Evolutionary conservation across 176 grass and related monocot genomes (phyloP).

Genomic region (Microstegium vimineum): DNA sequence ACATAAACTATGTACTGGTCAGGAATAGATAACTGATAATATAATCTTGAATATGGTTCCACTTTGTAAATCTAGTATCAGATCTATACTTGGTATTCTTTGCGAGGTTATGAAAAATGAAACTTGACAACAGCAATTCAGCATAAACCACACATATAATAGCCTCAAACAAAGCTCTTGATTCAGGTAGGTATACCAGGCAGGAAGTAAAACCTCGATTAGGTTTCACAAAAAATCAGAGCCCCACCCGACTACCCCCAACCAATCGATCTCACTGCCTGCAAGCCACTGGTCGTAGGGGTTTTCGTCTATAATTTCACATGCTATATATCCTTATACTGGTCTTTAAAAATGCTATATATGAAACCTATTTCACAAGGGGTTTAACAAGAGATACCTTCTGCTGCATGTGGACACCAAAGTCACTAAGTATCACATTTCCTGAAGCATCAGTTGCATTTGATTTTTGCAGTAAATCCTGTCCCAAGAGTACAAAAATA

Average conservation of each 20-base stretch:
- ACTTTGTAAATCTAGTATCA: background rate
- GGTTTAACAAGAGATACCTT: slow-evolving; percentile 43
- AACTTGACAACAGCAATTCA: background rate
- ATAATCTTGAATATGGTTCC: background rate
- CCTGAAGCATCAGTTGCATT: slow-evolving; percentile 90
- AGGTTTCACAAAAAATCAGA: background rate
- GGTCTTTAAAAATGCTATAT: background rate
- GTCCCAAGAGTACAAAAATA: slow-evolving; percentile 26
- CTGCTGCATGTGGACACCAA: slow-evolving; percentile 91
- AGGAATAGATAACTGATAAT: background rate
- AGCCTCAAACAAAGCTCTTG: background rate
- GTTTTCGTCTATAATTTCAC: background rate
- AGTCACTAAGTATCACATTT: slow-evolving; percentile 83
- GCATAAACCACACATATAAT: background rate
- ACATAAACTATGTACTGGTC: background rate
- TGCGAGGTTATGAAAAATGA: background rate
- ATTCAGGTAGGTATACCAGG: background rate
- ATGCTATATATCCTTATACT: background rate
- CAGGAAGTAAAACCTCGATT: background rate
- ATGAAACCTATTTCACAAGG: background rate
- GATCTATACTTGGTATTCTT: background rate
- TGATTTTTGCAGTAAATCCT: slow-evolving; percentile 89
- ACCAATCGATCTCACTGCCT: background rate
- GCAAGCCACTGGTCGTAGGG: background rate
- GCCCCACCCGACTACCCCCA: background rate